Evolutionary conservation across 163 green algal species (phyloP).

Genomic region (Scenedesmus sp.): DNA sequence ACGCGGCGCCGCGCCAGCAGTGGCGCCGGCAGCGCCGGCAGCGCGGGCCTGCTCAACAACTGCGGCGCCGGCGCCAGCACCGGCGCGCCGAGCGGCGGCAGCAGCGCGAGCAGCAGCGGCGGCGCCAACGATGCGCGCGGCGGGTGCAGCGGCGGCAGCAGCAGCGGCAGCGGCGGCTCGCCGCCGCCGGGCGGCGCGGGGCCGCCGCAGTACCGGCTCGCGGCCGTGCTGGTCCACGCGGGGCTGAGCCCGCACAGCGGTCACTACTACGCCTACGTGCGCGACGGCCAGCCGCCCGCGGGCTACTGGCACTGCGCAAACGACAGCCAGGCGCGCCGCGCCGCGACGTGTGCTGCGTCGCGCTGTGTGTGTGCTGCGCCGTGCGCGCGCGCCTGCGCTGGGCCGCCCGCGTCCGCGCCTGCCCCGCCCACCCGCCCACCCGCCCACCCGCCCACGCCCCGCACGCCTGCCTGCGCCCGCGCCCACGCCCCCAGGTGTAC

Average conservation of each 20-base stretch:
- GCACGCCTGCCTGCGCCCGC: no score
- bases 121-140: conserved; percentile 8
- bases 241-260: conserved; percentile 82
- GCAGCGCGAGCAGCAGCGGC: conserved; percentile 4
- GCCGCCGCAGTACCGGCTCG: conserved; percentile 81
- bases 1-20: conserved; percentile 7
- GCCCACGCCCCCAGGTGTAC: conserved; percentile 29
- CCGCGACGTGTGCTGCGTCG: not conserved
- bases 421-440: no score
- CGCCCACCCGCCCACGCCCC: no score
- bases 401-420: not conserved
- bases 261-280: conserved; percentile 93
- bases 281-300: conserved; percentile 15
- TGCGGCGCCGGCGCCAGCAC: conserved; percentile 15
- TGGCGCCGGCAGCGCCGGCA: conserved; percentile 3
- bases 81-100: not conserved
- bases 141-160: not conserved
- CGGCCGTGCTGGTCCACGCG: conserved; percentile 90
- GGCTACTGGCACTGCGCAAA: conserved; percentile 63
- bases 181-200: not conserved
- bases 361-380: not conserved
- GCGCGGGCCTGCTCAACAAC: conserved; percentile 3
- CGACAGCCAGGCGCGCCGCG: conserved; percentile 69
- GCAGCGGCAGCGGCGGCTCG: conserved; percentile 14
- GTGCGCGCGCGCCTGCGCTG: not conserved